phyloP scores from a whole-genome alignment of 768 basidiomycete genomes.

The Russula sp. region DNA sequence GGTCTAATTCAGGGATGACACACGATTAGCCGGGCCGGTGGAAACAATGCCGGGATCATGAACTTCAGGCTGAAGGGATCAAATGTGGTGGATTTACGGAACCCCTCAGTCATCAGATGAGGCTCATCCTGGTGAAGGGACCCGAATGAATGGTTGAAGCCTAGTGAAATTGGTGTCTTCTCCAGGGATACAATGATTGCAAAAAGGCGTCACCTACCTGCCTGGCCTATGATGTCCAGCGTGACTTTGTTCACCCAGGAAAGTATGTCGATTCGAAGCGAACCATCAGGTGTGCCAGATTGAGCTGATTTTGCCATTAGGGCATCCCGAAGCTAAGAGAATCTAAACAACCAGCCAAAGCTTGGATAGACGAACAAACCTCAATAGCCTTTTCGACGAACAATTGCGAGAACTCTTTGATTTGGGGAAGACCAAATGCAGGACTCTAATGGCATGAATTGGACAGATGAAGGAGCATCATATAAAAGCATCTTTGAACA shows the following conservation, averaged over 20 bases:
- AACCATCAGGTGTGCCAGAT: conserved; percentile 2
- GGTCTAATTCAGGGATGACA: background rate
- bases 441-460: conserved; percentile 6
- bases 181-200: background rate
- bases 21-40: conserved; percentile 9
- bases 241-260: conserved; percentile 15
- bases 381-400: conserved; percentile 18
- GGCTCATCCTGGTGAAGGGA: conserved; percentile 1
- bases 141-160: conserved; percentile 15
- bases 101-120: conserved; percentile 6
- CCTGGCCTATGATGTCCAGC: conserved; percentile 13
- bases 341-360: background rate
- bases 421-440: conserved; percentile 14
- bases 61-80: conserved; percentile 10
- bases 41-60: conserved; percentile 1
- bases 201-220: conserved; percentile 1
- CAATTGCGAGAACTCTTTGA: conserved; percentile 8
- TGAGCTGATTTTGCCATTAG: background rate
- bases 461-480: background rate
- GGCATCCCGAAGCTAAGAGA: conserved; percentile 7
- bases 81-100: conserved; percentile 7
- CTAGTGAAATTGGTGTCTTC: background rate
- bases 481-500: background rate
- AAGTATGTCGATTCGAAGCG: background rate
- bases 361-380: background rate